phyloP scores from a whole-genome alignment of 2,329 filamentous ascomycete genomes.

The Xylariaceae sp. region DNA sequence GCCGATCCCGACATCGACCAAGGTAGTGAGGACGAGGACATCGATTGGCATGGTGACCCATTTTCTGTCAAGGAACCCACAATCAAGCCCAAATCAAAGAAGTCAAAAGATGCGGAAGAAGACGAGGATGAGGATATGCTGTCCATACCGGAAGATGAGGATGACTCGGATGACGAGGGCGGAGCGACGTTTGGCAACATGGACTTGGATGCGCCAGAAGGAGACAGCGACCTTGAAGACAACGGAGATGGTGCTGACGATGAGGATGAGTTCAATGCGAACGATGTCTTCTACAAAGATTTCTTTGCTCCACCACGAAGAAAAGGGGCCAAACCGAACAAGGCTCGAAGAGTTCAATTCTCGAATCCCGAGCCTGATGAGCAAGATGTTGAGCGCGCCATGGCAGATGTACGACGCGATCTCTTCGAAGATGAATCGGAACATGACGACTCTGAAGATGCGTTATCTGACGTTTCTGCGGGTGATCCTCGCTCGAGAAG shows the following conservation, averaged over 20 bases:
- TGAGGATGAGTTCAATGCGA: constrained; percentile 65
- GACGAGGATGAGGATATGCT: constrained; percentile 37
- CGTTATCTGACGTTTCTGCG: constrained; percentile 61
- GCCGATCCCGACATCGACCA: constrained; percentile 71
- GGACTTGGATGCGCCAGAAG: constrained; percentile 68
- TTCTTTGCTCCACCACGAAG: constrained; percentile 85
- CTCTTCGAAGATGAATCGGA: constrained; percentile 79
- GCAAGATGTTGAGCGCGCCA: constrained; percentile 73
- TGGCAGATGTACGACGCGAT: constrained; percentile 82
- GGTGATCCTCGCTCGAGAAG: constrained; percentile 68
- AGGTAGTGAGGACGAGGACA: constrained; percentile 77
- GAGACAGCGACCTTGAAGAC: constrained; percentile 64
- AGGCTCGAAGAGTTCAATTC: constrained; percentile 38
- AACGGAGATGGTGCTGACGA: constrained; percentile 56
- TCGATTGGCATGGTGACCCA: constrained; percentile 85
- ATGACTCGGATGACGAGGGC: constrained; percentile 68
- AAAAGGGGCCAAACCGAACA: constrained; percentile 60
- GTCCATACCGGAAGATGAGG: constrained; percentile 49
- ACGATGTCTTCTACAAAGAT: constrained; percentile 85
- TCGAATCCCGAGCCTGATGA: constrained; percentile 46
- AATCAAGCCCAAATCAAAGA: constrained; percentile 28
- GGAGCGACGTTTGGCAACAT: constrained; percentile 82
- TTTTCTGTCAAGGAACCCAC: constrained; percentile 38
- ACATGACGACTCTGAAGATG: constrained; percentile 60
- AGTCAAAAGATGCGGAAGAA: constrained; percentile 32